Percentiles rank a stretch among this genome's conserved stretches.
Evolutionary conservation across 805 yeast species (phyloP).

Genomic region (Nakazawaea molendinolei): DNA sequence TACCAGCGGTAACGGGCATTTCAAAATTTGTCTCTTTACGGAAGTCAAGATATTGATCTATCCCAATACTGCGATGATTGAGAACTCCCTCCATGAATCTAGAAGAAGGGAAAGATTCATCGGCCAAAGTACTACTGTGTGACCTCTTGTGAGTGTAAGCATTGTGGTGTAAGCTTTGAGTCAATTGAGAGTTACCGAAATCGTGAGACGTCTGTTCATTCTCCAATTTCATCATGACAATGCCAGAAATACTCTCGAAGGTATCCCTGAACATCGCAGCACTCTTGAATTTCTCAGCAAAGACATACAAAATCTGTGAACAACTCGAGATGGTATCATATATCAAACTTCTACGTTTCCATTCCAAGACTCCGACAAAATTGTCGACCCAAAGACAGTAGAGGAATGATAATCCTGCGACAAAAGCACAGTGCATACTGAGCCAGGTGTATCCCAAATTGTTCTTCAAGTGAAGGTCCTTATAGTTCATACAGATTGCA

Average conservation of each 20-base stretch:
- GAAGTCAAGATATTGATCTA: conserved; percentile 15
- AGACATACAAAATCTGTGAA: conserved; percentile 21
- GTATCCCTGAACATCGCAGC: conserved; percentile 23
- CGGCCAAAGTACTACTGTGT: too few relatives aligned
- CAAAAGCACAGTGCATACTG: conserved; percentile 26
- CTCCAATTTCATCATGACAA: conserved; percentile 16
- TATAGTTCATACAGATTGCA: conserved; percentile 23
- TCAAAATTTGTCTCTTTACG: not conserved
- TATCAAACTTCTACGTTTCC: conserved; percentile 19
- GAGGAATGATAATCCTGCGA: conserved; percentile 24
- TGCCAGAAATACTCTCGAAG: conserved; percentile 21
- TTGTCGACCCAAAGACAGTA: conserved; percentile 27
- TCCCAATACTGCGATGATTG: conserved; percentile 14
- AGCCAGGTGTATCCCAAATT: conserved; percentile 25
- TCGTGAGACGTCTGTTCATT: not conserved
- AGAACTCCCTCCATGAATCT: conserved; percentile 8
- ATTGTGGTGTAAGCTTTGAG: too few relatives aligned
- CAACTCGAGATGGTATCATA: conserved; percentile 26
- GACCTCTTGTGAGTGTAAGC: too few relatives aligned
- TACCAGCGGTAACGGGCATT: not conserved
- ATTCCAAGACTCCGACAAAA: conserved; percentile 18
- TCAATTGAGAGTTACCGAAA: too few relatives aligned
- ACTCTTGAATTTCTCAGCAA: conserved; percentile 23
- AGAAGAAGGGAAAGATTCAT: not conserved
- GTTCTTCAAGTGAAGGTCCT: conserved; percentile 19